phyloP scores from a whole-genome alignment of 306 rosid species.

The Herpetospermum pedunculosum region DNA sequence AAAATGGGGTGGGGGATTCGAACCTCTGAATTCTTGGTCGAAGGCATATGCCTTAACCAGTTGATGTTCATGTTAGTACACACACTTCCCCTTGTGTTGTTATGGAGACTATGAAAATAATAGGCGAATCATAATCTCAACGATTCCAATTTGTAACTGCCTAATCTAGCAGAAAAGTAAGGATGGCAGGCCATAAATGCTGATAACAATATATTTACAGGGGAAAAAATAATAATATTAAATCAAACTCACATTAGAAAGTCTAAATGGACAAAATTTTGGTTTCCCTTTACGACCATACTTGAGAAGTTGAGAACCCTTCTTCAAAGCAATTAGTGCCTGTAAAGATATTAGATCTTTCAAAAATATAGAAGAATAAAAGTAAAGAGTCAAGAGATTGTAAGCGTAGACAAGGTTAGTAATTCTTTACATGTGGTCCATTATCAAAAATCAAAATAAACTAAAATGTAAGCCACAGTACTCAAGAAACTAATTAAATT shows the following conservation, averaged over 20 bases:
- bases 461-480: not conserved
- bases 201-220: not conserved
- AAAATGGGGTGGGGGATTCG: not conserved
- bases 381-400: not conserved
- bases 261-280: slow-evolving; percentile 88
- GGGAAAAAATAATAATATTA: not conserved
- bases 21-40: too few species aligned
- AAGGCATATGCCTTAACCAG: too few species aligned
- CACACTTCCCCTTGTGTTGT: not conserved
- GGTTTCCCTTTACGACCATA: slow-evolving; percentile 98
- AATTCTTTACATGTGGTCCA: not conserved
- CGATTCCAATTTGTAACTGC: not conserved
- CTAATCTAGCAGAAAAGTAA: not conserved
- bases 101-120: not conserved
- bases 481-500: not conserved
- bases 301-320: slow-evolving; percentile 86
- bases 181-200: not conserved
- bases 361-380: not conserved
- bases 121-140: not conserved
- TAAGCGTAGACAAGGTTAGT: not conserved
- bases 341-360: slow-evolving; percentile 22
- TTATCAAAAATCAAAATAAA: not conserved
- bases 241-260: slow-evolving; percentile 65
- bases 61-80: not conserved
- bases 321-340: slow-evolving; percentile 94